Base-by-base conservation (phyloP, 768 basidiomycete genomes). In the Mrakia blollopis region DNA sequence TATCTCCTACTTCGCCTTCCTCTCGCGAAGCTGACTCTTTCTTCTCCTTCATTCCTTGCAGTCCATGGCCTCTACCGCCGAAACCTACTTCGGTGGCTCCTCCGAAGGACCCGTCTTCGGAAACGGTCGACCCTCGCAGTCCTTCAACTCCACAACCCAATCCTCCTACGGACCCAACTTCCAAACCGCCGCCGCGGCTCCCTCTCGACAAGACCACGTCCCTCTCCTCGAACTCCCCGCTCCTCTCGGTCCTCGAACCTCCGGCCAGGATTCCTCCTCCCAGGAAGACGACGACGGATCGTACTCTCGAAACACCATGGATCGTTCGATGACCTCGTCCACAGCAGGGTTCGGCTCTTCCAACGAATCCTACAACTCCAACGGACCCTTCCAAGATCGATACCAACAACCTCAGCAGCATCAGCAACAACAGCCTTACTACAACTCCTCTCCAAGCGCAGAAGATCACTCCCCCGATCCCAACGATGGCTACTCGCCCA, bases 41-140 rank as follows among this genome's bases (percentile, higher is more conserved):
- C 23, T 84, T 83, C 73, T 82, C 84, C 65, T 87, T 93, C 18
- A 83, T 72, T 82, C 84, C 68, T 87, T 93, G 30, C 90, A 92
- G 81, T 95, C 93, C 16, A 82, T 91, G 81, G 88, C 89, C 25
- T 95, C 93, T 2, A 90, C 89, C 62, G 89, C 89, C 72, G 93
- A 94, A 79, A 86, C 87, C n/a, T 89, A 88, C 77, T 78, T 78
- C 62, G 81, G 79, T 72, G 81, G 81, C 13, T 78, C 80, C 39
- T 79, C 71, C 32, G 71, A 72, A 35, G 71, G 71, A 54, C 71
- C 71, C 54, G 60, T 57, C 28, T 65, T 74, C 50, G 60, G 62
- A n/a, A 65, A 41, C 30, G 79, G 44, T 54, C 74, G 57, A 68
- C 74, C 37, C 78, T 80, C 16, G 78, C 69, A 81, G 74, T 72